Evolutionary conservation across 345 rosid genomes (phyloP), one percentile per base, ranked within the genome.

Genomic region (Hevea brasiliensis): DNA sequence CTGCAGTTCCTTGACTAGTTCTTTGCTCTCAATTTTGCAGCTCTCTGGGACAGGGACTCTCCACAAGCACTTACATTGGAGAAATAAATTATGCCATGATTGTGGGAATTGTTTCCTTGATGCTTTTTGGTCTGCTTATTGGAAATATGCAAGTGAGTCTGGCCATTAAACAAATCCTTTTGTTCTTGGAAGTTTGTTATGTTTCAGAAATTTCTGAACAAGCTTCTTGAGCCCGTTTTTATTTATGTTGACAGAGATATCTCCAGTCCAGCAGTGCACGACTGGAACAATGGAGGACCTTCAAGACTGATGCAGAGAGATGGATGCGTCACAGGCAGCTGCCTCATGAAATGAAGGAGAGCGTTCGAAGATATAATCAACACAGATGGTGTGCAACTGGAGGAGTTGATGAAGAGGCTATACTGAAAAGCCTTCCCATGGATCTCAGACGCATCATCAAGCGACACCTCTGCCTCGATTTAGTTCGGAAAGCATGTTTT

Each of bases 251-350:
- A 67, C 79, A 83, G 89, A 87, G 85, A 1, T 89, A 84, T 70
- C 87, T 86, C 21, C 94, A 89, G 73, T 86, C 89, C 11, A 87
- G 83, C 0, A 83, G 82, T 0, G 62, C 74, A 6, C 73, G 89
- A 29, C 80, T 89, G 11, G 91, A 89, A 73, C 84, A 82, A 71
- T 87, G 89, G 87, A 83, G 94, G 82, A 71, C 76, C 71, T 77
- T 71, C 72, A 83, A 83, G 77, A 84, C 85, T 12, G 94, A 89
- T 72, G 82, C 81, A 3, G 89, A 87, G 50, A 73, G 77, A 75
- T 89, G 89, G 94, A 87, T 89, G 94, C 77, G 74, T 37, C 89
- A 87, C 69, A 81, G 89, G 60, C 89, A 87, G 74, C 80, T 87
- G 7, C 89, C 91, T 5, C 69, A 24, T 24, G 81, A 76, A 66